Base-by-base conservation (phyloP, 75 land plant species). In the Larix kaempferi region DNA sequence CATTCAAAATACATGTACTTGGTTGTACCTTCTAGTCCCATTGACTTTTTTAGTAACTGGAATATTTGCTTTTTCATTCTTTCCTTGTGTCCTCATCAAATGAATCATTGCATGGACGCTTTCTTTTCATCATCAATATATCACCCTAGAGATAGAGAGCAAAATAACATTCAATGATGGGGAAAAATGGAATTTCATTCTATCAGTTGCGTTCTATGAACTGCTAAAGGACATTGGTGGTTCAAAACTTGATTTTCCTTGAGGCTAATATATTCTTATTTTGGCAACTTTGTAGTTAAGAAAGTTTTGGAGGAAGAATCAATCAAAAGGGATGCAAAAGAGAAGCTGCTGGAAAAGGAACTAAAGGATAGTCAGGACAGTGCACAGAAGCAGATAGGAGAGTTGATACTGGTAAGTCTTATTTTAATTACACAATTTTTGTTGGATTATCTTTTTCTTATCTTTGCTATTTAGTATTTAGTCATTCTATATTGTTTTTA, bases 341-440 rank as follows among this genome's bases (percentile, higher is more conserved):
- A 39, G 29, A 73, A 39, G 62, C 35, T 61, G 69, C 37, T 61
- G 69, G 73, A 80, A 81, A 74, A 75, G 17, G 78, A 80, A 62
- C 59, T 76, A 26, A 61, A 44, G 52, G 12, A 44, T 23, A 26
- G 33, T 58, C 75, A 55, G n/a, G 78, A 81, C 58, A 57, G 64
- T 55, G 55, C 74, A 1, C 80, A 63, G 57, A 23, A 77, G 49
- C 81, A 16, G 23, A 65, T 65, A 52, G 82, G 77, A 44, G 66
- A 81, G 59, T 41, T 81, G 35, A 76, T 19, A 14, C 25, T 64
- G 82, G 82, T 76, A 76, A 39, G 7, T 17, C 49, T 44, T 44
- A 44, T 44, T 44, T 44, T 44, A 67, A 67, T 67, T 35, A 37
- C 11, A 37, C 7, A 67, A 35, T 11, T 67, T 67, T 67, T 44